Evolutionary conservation across 352 stramenopile genomes (phyloP), one percentile per base, ranked within the genome.

Genomic region (Phytophthora meadii): DNA sequence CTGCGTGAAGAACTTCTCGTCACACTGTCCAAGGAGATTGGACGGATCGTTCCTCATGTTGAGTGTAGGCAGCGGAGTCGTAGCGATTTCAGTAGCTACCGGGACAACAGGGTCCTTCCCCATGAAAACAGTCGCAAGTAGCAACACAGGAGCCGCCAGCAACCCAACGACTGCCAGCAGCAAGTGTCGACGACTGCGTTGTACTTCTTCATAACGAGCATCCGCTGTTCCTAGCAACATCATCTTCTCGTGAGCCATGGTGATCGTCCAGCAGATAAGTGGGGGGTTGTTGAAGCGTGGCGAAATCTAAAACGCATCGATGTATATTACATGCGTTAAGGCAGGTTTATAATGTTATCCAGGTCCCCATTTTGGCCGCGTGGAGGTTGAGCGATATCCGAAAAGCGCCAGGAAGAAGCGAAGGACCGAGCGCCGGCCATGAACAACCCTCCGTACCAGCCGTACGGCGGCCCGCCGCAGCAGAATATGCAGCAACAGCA

Each of bases 1-100:
- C 76, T 94, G 86, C 30, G 74, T 82, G 54, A 92, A 87, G 64
- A 81, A 92, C 17, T 72, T 77, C 65, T 94, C 84, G 36, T 92
- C 70, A 62, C 86, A 94, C 25, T 92, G 61, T 4, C 56, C 52
- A 15, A 87, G 61, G 45, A 92, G 49, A 34, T 93, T 76, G 11
- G 32, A 25, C 36, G 56, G 76, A 27, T 66, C 68, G 32, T 64
- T 70, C 32, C 88, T 80, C n/a, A 72, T 46, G 47, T 79, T 76
- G 24, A 79, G 46, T n/a, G 61, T 58, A 8, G 45, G 45, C 30
- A 68, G 44, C 7, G 39, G 40, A 14, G 59, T 19, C 39, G 41
- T 19, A 1, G 40, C 24, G 3, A 60, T 2, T 12, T 59, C 22
- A 15, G 19, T 59, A 4, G 28, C 8, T 15, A 19, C 28, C 24